Conservation (phyloP, 2,329 filamentous ascomycete species). For the Aureobasidium sp. region DNA sequence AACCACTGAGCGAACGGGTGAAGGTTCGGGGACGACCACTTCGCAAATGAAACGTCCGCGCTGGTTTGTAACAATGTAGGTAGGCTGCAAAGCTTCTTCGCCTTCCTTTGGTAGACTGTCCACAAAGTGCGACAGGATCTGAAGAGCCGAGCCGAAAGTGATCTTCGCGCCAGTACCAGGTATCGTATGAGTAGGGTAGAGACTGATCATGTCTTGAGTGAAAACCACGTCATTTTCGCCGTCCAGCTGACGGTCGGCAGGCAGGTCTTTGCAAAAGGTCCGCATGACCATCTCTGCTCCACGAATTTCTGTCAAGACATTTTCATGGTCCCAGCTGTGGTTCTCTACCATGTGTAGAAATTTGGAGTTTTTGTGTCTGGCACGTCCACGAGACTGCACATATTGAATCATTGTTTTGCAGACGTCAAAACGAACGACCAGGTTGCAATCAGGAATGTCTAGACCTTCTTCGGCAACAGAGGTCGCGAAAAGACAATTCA, state of each 20-base stretch:
- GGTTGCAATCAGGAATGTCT: slow-evolving; percentile 59
- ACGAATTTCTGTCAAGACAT: slow-evolving; percentile 52
- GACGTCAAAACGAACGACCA: slow-evolving; percentile 73
- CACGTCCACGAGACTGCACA: slow-evolving; percentile 84
- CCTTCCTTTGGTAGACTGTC: slow-evolving; percentile 56
- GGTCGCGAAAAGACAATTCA: slow-evolving; percentile 58
- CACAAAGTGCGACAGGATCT: slow-evolving; percentile 65
- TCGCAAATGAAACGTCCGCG: slow-evolving; percentile 65
- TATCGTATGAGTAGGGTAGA: slow-evolving; percentile 48
- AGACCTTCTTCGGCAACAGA: slow-evolving; percentile 60
- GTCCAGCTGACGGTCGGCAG: slow-evolving; percentile 63
- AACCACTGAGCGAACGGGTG: slow-evolving; percentile 59
- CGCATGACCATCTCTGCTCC: slow-evolving; percentile 56
- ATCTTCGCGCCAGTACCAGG: slow-evolving; percentile 65
- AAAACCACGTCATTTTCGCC: slow-evolving; percentile 53
- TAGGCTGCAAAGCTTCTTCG: slow-evolving; percentile 45
- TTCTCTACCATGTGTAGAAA: slow-evolving; percentile 80
- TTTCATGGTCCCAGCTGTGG: slow-evolving; percentile 55
- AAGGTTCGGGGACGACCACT: slow-evolving; percentile 66
- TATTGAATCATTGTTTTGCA: slow-evolving; percentile 90
- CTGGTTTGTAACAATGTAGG: slow-evolving; percentile 54
- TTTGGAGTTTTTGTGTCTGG: slow-evolving; percentile 66
- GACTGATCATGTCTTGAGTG: slow-evolving; percentile 45
- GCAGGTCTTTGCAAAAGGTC: slow-evolving; percentile 67
- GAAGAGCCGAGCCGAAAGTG: slow-evolving; percentile 67